phyloP scores from a whole-genome alignment of 768 basidiomycete genomes.

The Ephemerocybe angulata region DNA sequence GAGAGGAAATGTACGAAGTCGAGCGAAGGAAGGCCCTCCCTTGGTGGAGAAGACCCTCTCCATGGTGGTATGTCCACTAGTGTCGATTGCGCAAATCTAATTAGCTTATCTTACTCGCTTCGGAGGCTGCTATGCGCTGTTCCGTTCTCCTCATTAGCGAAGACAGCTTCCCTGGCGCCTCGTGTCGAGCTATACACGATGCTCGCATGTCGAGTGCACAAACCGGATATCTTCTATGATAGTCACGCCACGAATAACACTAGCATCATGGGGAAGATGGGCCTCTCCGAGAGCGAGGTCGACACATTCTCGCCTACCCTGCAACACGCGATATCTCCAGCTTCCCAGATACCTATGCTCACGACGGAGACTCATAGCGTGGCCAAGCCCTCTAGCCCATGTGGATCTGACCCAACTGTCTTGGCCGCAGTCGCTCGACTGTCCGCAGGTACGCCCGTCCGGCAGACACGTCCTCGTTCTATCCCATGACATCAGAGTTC shows the following conservation, averaged over 20 bases:
- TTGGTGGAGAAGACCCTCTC: constrained; percentile 76
- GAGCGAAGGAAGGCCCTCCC: constrained; percentile 37
- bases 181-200: constrained; percentile 71
- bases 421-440: constrained; percentile 69
- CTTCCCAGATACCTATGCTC: background rate
- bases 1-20: constrained; percentile 27
- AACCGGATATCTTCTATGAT: constrained; percentile 47
- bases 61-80: constrained; percentile 55
- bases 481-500: background rate
- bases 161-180: constrained; percentile 59
- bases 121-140: constrained; percentile 55
- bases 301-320: background rate
- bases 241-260: background rate
- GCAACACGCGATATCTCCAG: background rate
- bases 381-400: constrained; percentile 26
- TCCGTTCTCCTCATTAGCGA: constrained; percentile 54
- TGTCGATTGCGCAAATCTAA: background rate
- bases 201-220: constrained; percentile 66
- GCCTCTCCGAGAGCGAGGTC: background rate
- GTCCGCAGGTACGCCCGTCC: constrained; percentile 42
- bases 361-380: no score
- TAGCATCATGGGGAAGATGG: background rate
- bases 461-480: no score
- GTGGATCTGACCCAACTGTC: constrained; percentile 67
- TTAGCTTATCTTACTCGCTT: constrained; percentile 5